phyloP scores from a whole-genome alignment of 768 basidiomycete genomes.

The Mycena rebaudengoi region DNA sequence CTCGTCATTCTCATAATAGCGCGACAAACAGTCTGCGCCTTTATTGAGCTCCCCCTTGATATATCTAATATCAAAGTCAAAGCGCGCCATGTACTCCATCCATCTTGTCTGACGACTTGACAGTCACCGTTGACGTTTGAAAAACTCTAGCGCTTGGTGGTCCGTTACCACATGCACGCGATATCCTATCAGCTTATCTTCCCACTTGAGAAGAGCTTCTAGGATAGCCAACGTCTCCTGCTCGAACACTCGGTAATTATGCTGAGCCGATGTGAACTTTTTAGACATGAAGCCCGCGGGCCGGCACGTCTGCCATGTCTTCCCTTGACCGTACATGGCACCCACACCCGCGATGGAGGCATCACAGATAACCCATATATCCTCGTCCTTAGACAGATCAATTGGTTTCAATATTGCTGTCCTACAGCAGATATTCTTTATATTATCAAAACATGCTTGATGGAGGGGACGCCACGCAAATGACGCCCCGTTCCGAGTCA shows the following conservation, averaged over 20 bases:
- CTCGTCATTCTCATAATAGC: conserved; percentile 38
- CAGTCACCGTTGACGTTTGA: conserved; percentile 31
- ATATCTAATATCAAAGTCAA: conserved; percentile 37
- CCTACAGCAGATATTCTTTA: conserved; percentile 32
- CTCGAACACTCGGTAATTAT: conserved; percentile 37
- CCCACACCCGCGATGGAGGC: conserved; percentile 35
- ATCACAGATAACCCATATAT: conserved; percentile 40
- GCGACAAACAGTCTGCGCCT: conserved; percentile 41
- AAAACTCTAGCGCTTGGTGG: conserved; percentile 34
- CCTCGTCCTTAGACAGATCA: conserved; percentile 20
- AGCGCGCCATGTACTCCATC: conserved; percentile 39
- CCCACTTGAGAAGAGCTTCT: conserved; percentile 39
- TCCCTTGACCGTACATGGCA: conserved; percentile 38
- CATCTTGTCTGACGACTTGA: conserved; percentile 34
- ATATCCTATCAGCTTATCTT: conserved; percentile 40
- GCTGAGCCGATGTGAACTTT: conserved; percentile 38
- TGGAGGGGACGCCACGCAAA: conserved; percentile 40
- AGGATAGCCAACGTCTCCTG: conserved; percentile 33
- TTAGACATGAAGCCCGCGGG: conserved; percentile 40
- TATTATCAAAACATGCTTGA: conserved; percentile 28
- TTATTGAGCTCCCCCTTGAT: conserved; percentile 35
- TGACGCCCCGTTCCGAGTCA: conserved; percentile 33
- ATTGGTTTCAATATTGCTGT: conserved; percentile 34
- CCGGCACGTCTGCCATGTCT: conserved; percentile 29
- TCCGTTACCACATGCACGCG: conserved; percentile 32